Base-by-base conservation (phyloP, 2,329 filamentous ascomycete species). In the Cercospora zeina region DNA sequence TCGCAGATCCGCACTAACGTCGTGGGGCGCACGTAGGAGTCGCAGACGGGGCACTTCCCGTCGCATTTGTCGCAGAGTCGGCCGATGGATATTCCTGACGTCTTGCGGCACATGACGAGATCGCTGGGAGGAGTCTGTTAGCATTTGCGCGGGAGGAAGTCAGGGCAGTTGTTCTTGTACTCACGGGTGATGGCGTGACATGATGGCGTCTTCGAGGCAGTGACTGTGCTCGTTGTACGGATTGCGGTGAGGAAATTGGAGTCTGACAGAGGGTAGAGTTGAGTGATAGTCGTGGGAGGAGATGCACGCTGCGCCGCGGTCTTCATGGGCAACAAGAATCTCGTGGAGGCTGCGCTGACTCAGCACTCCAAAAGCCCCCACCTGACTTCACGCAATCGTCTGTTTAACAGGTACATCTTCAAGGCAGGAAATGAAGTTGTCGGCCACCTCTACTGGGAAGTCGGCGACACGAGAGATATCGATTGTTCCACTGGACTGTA, bases 31-130 rank as follows among this genome's bases (percentile, higher is more conserved):
- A 99, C 95, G 85, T 99, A 99, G 65, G 91, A 96, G 77, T 99
- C 95, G 86, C 95, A 99, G 65, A 99, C 93, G 68, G 95, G 95
- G 74, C 95, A 99, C 82, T 99, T 99, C 78, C 95, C 95, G 81
- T 99, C 95, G 83, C 95, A 99, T 81, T 99, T 99, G 82, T 99
- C 95, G 85, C 95, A 99, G 75, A 99, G 90, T 61, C 95, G 93
- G 76, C 95, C 95, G 85, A 99, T 96, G 73, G 93, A 90, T 77
- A 97, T 97, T 80, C 95, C 95, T 64, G 93, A 84, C 78, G 96
- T 93, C 82, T 99, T 99, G 82, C 93, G 93, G 86, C 95, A 99
- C 93, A 97, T 97, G 72, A 99, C 95, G 70, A 99, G 88, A 83
- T 99, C 95, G 78, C 89, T 91, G 58, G 31, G 31, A 49, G 33